Evolutionary conservation across 116 monocot genomes (phyloP), one percentile per base, ranked within the genome.

Genomic region (Papilionanthe hybrid): DNA sequence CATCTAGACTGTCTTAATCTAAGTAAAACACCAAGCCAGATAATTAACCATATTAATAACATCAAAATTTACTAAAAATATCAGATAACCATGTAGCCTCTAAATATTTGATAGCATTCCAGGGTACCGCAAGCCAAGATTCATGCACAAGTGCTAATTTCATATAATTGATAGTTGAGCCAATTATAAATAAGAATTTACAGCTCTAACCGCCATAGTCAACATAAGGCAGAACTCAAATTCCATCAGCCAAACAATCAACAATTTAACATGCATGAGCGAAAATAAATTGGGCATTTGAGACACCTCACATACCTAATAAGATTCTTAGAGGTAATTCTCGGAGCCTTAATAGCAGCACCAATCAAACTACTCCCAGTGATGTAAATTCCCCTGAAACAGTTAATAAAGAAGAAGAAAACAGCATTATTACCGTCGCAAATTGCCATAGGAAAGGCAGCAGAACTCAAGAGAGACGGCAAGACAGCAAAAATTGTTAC

Each of bases 301-400:
- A 42, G 44, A 73, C 73, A n/a, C 19, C 27, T 12, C 45, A 1
- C 67, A 75, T 7, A 94, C 98, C 98, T 98, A 77, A 98, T 94
- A 20, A 98, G 91, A 82, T 98, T 98, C 78, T 98, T 98, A 20
- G 98, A 98, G 29, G 98, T 98, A 80, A 98, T 94, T 76, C 98
- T 88, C 17, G 95, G 98, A 55, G 98, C 98, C 78, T 98, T 98
- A 77, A 94, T 93, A 19, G 98, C 93, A 7, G 98, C 98, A 43
- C 98, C 95, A 22, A 98, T 98, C 85, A 98, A 93, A 78, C 95
- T 98, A 76, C 98, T 98, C 47, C 98, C 98, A 0, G 98, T 98
- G 48, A 98, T 94, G 67, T 88, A 98, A 75, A 98, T 98, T 77
- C 98, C 98, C 98, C 98, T 98, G 76, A 23, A 20, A 72, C 1